Evolutionary conservation across 1,284 basidiomycete genomes (phyloP).

Genomic region (Neonothopanus nambi): DNA sequence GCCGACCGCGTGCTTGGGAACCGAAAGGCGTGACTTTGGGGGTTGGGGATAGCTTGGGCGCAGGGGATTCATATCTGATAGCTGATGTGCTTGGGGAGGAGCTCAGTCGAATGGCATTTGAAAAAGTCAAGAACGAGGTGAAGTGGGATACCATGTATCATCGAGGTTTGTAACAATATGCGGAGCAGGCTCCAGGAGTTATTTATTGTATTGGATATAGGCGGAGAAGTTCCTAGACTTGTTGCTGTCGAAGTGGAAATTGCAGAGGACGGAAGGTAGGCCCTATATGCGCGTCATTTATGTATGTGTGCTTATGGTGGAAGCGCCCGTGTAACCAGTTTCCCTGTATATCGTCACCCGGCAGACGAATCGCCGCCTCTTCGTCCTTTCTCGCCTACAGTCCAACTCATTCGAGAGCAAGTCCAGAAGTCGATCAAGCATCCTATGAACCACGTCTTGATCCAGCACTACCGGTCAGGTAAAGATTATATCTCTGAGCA

Average conservation of each 20-base stretch:
- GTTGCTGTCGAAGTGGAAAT: constrained; percentile 73
- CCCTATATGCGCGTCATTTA: constrained; percentile 8
- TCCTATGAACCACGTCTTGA: constrained; percentile 75
- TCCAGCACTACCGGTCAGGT: constrained; percentile 74
- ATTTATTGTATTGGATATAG: constrained; percentile 31
- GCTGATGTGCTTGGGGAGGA: constrained; percentile 54
- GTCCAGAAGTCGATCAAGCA: constrained; percentile 56
- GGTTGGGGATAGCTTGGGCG: constrained; percentile 48
- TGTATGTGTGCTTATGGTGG: no score
- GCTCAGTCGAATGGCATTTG: constrained; percentile 55
- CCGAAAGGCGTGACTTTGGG: constrained; percentile 26
- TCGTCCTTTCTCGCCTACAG: constrained; percentile 63
- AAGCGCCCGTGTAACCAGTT: constrained; percentile 36
- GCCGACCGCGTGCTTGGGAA: constrained; percentile 6
- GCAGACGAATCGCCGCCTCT: constrained; percentile 72
- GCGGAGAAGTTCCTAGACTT: constrained; percentile 73
- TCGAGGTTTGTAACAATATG: constrained; percentile 49
- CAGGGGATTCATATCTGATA: constrained; percentile 64
- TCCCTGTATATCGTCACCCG: constrained; percentile 77
- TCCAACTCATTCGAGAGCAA: constrained; percentile 57
- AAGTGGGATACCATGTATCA: constrained; percentile 73
- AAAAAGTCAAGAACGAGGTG: constrained; percentile 59
- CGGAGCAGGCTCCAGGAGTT: constrained; percentile 2
- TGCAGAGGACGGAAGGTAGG: constrained; percentile 59
- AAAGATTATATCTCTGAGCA: constrained; percentile 81